These are phyloP conservation scores for Exophiala aquamarina DNA, from an alignment of 2,329 filamentous ascomycete species.

Conservation along the genomic window DNA sequence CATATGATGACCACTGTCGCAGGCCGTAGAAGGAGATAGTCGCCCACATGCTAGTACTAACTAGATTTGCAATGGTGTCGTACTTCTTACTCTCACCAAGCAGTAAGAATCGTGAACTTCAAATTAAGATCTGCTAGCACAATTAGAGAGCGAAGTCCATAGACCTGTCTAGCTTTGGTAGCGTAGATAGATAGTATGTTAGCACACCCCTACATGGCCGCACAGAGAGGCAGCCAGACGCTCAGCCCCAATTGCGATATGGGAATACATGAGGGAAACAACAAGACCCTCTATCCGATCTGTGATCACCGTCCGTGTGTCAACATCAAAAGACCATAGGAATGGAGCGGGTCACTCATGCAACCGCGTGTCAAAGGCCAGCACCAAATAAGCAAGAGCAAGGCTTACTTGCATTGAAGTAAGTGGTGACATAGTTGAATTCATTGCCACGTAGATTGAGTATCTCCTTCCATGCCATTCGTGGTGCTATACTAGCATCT, in stretches of 20 bases:
- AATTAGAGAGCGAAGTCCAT: conserved; percentile 35
- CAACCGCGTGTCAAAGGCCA: no score
- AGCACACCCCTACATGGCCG: conserved; percentile 36
- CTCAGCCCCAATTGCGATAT: conserved; percentile 34
- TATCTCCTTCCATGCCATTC: conserved; percentile 44
- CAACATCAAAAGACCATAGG: no score
- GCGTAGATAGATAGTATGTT: conserved; percentile 36
- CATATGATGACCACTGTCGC: no score
- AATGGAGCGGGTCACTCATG: no score
- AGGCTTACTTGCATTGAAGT: conserved; percentile 31
- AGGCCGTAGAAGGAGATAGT: no score
- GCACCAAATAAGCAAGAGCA: no score
- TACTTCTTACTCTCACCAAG: no score
- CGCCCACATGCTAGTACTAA: no score
- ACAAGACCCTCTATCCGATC: conserved; percentile 39
- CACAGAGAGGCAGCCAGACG: conserved; percentile 31
- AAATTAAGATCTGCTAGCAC: no score
- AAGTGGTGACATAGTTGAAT: conserved; percentile 47
- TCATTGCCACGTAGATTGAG: conserved; percentile 50
- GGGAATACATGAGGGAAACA: conserved; percentile 41
- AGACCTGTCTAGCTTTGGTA: conserved; percentile 33
- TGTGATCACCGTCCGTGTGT: no score
- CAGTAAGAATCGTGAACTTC: no score
- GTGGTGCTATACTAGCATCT: conserved; percentile 14
- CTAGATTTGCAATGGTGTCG: no score